Evolutionary conservation across 371 early-diverging fungal genomes (phyloP), one percentile per base, ranked within the genome.

Genomic region (Furculomyces boomerangus): DNA sequence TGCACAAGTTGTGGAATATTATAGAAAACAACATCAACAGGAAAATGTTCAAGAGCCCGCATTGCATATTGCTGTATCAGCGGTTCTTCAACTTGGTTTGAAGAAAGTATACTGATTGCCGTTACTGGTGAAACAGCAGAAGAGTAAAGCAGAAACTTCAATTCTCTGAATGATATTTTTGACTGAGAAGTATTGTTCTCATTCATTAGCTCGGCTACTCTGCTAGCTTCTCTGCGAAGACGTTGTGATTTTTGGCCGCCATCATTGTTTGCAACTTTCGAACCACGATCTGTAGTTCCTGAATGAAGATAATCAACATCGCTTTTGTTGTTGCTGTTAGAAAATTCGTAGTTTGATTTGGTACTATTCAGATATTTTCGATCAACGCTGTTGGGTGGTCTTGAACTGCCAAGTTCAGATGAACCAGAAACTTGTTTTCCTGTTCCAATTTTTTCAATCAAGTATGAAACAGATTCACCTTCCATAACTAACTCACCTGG

Each of bases 1-100:
- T 99, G 99, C 0, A 99, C 99, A 59, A 99, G 78, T 71, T 99
- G 99, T 2, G 99, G 99, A 2, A 98, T 80, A 60, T 93, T 99
- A 66, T 98, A 98, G 73, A 98, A 97, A 16, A 93, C 90, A 2
- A 80, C 75, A 25, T 93, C 93, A 2, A 93, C 82, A 3, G 92
- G 90, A 62, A 82, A 88, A 57, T 80, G 77, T 61, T 93, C 88
- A 32, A 97, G 62, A 18, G 83, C 76, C 5, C 95, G 79, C 77
- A 94, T 83, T 10, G 93, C 84, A 63, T 93, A 96, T 65, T 97
- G 96, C 45, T 94, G 65, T 0, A 91, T 74, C 72, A 88, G 75
- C 2, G 97, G 90, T 55, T 89, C 77, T 55, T 78, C 71, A 41
- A 76, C 71, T 57, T 76, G 77, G 2, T 74, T 66, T 20, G 78